These are phyloP conservation scores for Trichoderma sp. DNA, from an alignment of 2,329 filamentous ascomycete genomes.

Conservation along the genomic window DNA sequence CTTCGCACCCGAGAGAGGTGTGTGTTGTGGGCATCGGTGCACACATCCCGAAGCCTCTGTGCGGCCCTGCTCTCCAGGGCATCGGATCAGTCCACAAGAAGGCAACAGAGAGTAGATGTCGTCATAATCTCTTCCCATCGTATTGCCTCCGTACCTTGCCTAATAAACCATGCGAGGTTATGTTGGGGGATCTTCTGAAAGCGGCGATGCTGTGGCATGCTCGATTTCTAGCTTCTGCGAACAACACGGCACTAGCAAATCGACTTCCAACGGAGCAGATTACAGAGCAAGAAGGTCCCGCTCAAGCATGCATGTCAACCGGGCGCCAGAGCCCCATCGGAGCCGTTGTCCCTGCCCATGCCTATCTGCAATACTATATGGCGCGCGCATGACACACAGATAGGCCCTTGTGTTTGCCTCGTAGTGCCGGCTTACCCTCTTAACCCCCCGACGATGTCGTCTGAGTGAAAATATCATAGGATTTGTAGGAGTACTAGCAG, in stretches of 20 bases:
- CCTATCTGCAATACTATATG: neutral
- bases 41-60: neutral
- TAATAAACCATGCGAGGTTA: neutral
- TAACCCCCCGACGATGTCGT: neutral
- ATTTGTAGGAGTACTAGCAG: neutral
- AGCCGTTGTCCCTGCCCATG: neutral
- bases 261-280: neutral
- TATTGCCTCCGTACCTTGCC: slow-evolving; percentile 1
- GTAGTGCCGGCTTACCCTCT: neutral
- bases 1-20: neutral
- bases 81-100: neutral
- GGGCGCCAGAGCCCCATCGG: neutral
- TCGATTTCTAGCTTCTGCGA: neutral
- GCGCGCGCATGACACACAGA: slow-evolving; percentile 2
- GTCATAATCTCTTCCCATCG: neutral
- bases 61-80: neutral
- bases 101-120: neutral
- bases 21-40: neutral
- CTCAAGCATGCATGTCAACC: slow-evolving; percentile 1
- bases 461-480: neutral
- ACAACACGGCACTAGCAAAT: neutral
- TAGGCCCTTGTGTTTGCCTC: neutral
- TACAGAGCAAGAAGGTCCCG: neutral
- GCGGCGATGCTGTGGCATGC: neutral
- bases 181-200: neutral